Evolutionary conservation across 1,139 yeast species (phyloP).

Genomic region (Waltiozyma sp.): DNA sequence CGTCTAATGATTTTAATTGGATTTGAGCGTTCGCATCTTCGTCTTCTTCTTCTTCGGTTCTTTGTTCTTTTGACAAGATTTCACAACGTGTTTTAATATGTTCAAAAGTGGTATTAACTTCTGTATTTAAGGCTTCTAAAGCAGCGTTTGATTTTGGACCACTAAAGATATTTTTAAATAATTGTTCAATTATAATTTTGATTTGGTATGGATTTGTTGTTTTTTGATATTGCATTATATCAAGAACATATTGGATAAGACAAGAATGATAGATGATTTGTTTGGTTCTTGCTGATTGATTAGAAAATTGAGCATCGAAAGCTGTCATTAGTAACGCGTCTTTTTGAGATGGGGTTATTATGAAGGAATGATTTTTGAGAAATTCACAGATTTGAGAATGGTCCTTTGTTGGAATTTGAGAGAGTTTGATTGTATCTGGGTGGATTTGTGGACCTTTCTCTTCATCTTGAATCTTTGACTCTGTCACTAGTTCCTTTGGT

Average conservation of each 20-base stretch:
- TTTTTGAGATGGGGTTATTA: constrained; percentile 75
- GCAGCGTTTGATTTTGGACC: constrained; percentile 44
- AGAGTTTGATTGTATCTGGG: constrained; percentile 58
- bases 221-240: constrained; percentile 39
- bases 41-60: constrained; percentile 17
- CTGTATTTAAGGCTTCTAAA: constrained; percentile 53
- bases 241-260: constrained; percentile 65
- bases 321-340: constrained; percentile 92
- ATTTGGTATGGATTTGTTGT: constrained; percentile 25
- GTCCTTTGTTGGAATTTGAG: constrained; percentile 41
- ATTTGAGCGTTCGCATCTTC: constrained; percentile 40
- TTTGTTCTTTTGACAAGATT: constrained; percentile 37
- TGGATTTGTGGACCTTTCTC: constrained; percentile 35
- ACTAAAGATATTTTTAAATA: constrained; percentile 54
- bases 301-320: constrained; percentile 68
- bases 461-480: constrained; percentile 5
- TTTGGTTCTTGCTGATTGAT: constrained; percentile 39
- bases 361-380: constrained; percentile 44
- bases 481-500: too few species aligned
- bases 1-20: constrained; percentile 83
- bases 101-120: constrained; percentile 54
- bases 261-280: constrained; percentile 73
- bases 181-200: constrained; percentile 52
- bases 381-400: constrained; percentile 38
- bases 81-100: constrained; percentile 74